Percentiles rank a stretch among this genome's conserved stretches.
phyloP scores from a whole-genome alignment of 352 stramenopile species.

The Globisporangium irregulare region DNA sequence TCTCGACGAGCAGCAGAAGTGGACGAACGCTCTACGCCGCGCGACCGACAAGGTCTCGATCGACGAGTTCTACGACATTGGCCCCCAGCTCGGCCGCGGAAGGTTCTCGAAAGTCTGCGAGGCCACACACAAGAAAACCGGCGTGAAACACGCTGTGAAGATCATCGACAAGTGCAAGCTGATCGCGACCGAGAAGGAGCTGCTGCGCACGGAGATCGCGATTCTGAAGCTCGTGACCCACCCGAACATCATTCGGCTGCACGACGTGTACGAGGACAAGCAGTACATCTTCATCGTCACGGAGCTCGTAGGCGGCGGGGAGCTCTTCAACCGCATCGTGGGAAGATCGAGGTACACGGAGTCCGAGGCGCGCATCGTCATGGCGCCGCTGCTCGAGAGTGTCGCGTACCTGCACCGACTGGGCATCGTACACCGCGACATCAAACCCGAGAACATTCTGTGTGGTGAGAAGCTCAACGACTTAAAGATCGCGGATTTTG shows the following conservation, averaged over 20 bases:
- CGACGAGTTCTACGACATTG: constrained; percentile 89
- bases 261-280: constrained; percentile 92
- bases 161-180: constrained; percentile 93
- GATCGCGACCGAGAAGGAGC: constrained; percentile 81
- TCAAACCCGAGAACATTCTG: constrained; percentile 90
- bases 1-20: constrained; percentile 71
- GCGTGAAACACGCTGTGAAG: constrained; percentile 87
- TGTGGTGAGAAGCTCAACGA: constrained; percentile 85
- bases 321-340: constrained; percentile 97
- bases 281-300: constrained; percentile 98
- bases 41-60: constrained; percentile 89
- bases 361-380: constrained; percentile 82
- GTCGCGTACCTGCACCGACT: constrained; percentile 90
- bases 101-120: constrained; percentile 89
- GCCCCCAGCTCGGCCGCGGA: constrained; percentile 82
- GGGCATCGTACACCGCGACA: constrained; percentile 88
- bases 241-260: constrained; percentile 82
- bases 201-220: constrained; percentile 92
- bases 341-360: constrained; percentile 85
- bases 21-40: constrained; percentile 67
- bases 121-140: constrained; percentile 56
- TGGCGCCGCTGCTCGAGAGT: constrained; percentile 86
- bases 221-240: constrained; percentile 93
- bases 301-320: constrained; percentile 94
- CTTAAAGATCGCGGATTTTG: constrained; percentile 92